Conservation (phyloP, 169 alveolate genomes). For the Nephromyces sp. region DNA sequence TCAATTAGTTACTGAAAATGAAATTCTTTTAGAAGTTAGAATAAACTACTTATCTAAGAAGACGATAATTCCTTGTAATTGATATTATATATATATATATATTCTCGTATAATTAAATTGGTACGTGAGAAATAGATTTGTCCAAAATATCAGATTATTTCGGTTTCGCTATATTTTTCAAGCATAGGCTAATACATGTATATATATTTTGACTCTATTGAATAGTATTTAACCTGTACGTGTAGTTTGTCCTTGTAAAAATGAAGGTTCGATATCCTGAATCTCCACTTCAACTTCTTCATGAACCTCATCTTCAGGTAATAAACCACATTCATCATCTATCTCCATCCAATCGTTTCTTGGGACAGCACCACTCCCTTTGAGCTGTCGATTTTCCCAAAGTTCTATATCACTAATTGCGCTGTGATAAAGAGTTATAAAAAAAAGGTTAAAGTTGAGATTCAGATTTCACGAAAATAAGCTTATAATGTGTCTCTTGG, state of each 20-base stretch:
- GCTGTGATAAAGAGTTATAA: slow-evolving; percentile 1
- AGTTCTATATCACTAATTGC: slow-evolving; percentile 34
- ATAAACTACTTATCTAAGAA: neutral
- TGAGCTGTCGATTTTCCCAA: slow-evolving; percentile 43
- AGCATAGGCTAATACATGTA: no score
- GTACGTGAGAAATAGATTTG: no score
- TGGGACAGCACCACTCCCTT: slow-evolving; percentile 23
- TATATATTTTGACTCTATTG: no score
- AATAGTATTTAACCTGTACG: slow-evolving; percentile 24
- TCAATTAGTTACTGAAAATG: no score
- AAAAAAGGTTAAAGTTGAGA: neutral
- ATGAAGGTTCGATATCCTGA: slow-evolving; percentile 76
- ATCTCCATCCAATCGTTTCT: slow-evolving; percentile 8
- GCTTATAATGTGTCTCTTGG: neutral
- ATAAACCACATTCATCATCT: slow-evolving; percentile 17
- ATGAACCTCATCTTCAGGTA: slow-evolving; percentile 16
- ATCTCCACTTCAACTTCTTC: slow-evolving; percentile 34
- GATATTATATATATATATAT: neutral
- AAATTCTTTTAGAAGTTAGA: no score
- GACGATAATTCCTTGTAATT: neutral
- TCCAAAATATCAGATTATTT: no score
- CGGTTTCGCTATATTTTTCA: no score
- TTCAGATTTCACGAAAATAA: neutral
- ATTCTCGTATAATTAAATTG: neutral
- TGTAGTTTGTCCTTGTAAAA: slow-evolving; percentile 89